Evolutionary conservation across 2,329 filamentous ascomycete genomes (phyloP).

Genomic region (Ramichloridium luteum): DNA sequence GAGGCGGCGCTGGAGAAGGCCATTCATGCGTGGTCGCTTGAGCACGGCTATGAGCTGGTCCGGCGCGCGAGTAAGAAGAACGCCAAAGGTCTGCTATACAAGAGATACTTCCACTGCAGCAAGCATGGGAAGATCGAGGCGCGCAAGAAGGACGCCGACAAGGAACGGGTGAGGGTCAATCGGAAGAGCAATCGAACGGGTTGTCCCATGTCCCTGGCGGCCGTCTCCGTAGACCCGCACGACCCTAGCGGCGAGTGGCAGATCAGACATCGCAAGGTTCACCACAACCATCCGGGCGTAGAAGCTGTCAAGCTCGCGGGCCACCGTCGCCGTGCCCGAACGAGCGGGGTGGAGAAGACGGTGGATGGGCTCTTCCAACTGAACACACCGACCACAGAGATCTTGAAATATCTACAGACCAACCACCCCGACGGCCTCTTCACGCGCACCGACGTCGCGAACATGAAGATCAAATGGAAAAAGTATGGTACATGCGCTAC

Average conservation of each 20-base stretch:
- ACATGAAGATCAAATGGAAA: constrained; percentile 25
- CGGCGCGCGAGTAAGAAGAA: constrained; percentile 24
- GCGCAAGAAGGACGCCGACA: constrained; percentile 15
- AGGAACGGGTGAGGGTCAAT: constrained; percentile 17
- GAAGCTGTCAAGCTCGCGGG: constrained; percentile 20
- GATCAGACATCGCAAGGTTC: constrained; percentile 22
- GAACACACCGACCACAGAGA: constrained; percentile 20
- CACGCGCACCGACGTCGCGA: constrained; percentile 24
- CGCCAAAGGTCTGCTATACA: constrained; percentile 22
- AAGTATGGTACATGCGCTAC: constrained; percentile 22
- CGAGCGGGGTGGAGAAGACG: constrained; percentile 21
- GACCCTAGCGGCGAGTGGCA: constrained; percentile 23
- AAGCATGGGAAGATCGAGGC: constrained; percentile 21
- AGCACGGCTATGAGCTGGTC: constrained; percentile 25
- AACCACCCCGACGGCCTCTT: constrained; percentile 24
- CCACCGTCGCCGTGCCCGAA: constrained; percentile 21
- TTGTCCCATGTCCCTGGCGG: constrained; percentile 24
- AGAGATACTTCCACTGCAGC: constrained; percentile 25
- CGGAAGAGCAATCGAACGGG: constrained; percentile 20
- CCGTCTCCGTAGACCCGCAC: constrained; percentile 20
- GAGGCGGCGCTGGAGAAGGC: constrained; percentile 20
- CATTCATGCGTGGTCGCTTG: constrained; percentile 23
- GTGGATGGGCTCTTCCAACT: constrained; percentile 24
- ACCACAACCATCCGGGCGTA: constrained; percentile 24
- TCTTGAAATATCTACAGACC: constrained; percentile 21